Evolutionary conservation across 306 rosid genomes (phyloP).

Genomic region (Calophaca sinica): DNA sequence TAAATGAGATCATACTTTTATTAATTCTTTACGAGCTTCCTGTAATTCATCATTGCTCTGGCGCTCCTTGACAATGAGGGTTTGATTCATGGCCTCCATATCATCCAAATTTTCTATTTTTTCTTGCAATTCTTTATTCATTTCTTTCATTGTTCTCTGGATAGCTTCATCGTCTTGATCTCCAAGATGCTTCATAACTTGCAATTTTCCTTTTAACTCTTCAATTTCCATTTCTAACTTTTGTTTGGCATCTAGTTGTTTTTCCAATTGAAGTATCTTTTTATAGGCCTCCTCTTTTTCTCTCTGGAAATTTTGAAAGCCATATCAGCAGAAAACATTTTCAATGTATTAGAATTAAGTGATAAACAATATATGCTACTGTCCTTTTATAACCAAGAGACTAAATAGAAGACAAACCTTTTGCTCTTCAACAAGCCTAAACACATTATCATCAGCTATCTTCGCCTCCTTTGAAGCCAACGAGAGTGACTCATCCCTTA

Average conservation of each 20-base stretch:
- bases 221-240: constrained; percentile 94
- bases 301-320: constrained; percentile 59
- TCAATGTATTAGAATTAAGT: constrained; percentile 16
- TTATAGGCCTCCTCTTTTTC: constrained; percentile 86
- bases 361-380: background rate
- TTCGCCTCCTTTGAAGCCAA: constrained; percentile 87
- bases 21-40: constrained; percentile 83
- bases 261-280: constrained; percentile 83
- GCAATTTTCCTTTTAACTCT: constrained; percentile 86
- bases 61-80: constrained; percentile 85
- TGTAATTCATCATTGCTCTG: constrained; percentile 91
- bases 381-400: constrained; percentile 35
- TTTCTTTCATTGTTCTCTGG: constrained; percentile 77
- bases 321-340: constrained; percentile 41
- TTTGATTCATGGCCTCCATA: constrained; percentile 62
- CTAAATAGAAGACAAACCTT: constrained; percentile 59
- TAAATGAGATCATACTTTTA: constrained; percentile 52
- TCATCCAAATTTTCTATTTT: constrained; percentile 62
- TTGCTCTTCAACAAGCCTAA: constrained; percentile 86
- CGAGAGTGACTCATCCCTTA: constrained; percentile 75
- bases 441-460: constrained; percentile 82
- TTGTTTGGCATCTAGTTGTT: constrained; percentile 90
- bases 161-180: constrained; percentile 88
- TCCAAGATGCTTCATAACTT: constrained; percentile 96
- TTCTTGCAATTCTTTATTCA: constrained; percentile 65